Conservation (phyloP, 352 stramenopile genomes). For the Albugo candida region DNA sequence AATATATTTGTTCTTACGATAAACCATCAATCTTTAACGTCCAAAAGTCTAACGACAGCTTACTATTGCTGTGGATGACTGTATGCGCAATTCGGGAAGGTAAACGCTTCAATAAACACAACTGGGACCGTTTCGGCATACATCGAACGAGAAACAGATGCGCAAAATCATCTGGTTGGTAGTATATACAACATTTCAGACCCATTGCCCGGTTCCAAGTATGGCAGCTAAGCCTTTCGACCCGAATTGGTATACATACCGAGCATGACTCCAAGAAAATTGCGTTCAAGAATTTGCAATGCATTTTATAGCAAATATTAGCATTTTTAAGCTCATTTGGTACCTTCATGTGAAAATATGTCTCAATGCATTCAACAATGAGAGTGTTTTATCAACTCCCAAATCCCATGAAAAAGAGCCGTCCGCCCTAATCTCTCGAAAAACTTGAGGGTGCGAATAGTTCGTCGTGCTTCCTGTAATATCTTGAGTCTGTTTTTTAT, state of each 20-base stretch:
- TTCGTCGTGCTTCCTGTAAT: conserved; percentile 56
- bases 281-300: conserved; percentile 36
- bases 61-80: too few relatives aligned
- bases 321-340: conserved; percentile 45
- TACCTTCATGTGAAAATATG: conserved; percentile 44
- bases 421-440: conserved; percentile 49
- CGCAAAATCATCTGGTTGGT: conserved; percentile 15
- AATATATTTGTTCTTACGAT: conserved; percentile 17
- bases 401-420: conserved; percentile 30
- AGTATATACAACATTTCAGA: conserved; percentile 29
- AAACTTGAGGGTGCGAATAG: conserved; percentile 38
- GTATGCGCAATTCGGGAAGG: too few relatives aligned
- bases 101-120: too few relatives aligned
- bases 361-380: conserved; percentile 40
- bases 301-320: conserved; percentile 29
- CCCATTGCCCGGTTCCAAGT: conserved; percentile 57
- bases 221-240: conserved; percentile 47
- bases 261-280: conserved; percentile 34
- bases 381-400: conserved; percentile 44
- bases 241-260: conserved; percentile 59
- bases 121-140: too few relatives aligned
- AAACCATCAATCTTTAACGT: conserved; percentile 15
- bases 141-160: conserved; percentile 11
- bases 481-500: conserved; percentile 43
- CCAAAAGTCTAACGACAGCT: conserved; percentile 10